A percentile compares a stretch with the other conserved stretches of the same genome.
Evolutionary conservation across 2,329 filamentous ascomycete genomes (phyloP).

Genomic region (Colletotrichum agaves): DNA sequence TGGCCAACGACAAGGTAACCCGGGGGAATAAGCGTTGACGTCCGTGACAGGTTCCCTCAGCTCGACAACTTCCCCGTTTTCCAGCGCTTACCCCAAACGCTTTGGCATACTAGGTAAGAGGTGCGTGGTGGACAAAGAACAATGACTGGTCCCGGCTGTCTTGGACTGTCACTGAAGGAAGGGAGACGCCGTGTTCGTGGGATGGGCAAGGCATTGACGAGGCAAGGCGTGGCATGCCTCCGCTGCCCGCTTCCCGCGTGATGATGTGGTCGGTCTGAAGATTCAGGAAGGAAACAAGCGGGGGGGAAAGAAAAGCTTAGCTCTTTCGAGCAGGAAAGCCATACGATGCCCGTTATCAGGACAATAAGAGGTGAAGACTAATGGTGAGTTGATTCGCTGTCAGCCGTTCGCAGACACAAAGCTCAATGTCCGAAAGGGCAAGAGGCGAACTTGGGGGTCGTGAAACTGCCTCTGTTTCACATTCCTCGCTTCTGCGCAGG

Average conservation of each 20-base stretch:
- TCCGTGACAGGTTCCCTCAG: slow-evolving; percentile 25
- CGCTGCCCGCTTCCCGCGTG: slow-evolving; percentile 16
- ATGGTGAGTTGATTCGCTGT: slow-evolving; percentile 30
- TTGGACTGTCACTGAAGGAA: background rate
- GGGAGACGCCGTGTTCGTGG: background rate
- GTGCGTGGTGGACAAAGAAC: slow-evolving; percentile 24
- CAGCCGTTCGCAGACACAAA: slow-evolving; percentile 17
- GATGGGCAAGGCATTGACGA: slow-evolving; percentile 6
- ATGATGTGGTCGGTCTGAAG: slow-evolving; percentile 16
- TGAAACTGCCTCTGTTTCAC: slow-evolving; percentile 37
- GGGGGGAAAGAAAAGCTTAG: slow-evolving; percentile 36
- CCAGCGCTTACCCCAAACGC: slow-evolving; percentile 35
- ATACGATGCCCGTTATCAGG: slow-evolving; percentile 22
- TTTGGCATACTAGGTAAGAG: background rate
- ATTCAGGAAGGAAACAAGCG: slow-evolving; percentile 19
- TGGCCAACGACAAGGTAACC: slow-evolving; percentile 27
- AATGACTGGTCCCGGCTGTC: slow-evolving; percentile 28
- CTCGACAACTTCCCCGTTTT: slow-evolving; percentile 13
- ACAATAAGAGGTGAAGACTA: slow-evolving; percentile 21
- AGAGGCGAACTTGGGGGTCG: slow-evolving; percentile 28
- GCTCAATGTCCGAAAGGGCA: slow-evolving; percentile 34
- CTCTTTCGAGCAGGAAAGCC: slow-evolving; percentile 19
- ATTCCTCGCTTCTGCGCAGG: slow-evolving; percentile 20
- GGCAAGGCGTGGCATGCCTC: slow-evolving; percentile 1
- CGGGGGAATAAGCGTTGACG: slow-evolving; percentile 14